Evolutionary conservation across 495 filamentous ascomycete species (phyloP).

Genomic region (Tetracladium marchalianum): DNA sequence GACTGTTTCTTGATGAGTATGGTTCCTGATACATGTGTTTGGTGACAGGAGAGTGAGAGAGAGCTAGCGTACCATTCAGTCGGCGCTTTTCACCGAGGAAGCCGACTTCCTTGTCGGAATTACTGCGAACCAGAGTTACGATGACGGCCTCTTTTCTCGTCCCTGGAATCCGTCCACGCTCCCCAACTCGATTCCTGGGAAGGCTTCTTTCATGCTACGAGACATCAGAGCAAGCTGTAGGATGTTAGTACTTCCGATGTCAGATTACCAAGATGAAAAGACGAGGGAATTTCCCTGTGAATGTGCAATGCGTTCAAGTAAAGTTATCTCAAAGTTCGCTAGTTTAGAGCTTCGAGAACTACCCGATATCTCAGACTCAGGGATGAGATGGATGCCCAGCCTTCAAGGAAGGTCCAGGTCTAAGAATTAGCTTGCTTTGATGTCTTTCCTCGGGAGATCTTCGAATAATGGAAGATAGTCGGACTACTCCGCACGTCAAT

Average conservation of each 20-base stretch:
- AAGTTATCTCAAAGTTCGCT: no score
- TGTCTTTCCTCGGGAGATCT: no score
- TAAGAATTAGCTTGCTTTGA: no score
- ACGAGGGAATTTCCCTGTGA: no score
- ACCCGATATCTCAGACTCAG: no score
- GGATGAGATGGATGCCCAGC: no score
- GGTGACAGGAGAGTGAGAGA: slow-evolving; percentile 1
- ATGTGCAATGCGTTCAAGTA: no score
- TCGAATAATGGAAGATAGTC: no score
- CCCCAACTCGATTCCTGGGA: slow-evolving; percentile 78
- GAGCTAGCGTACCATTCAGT: slow-evolving; percentile 58
- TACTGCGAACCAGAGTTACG: slow-evolving; percentile 84
- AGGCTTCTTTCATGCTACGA: slow-evolving; percentile 62
- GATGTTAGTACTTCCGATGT: neutral
- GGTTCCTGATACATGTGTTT: slow-evolving; percentile 5
- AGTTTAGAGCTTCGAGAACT: no score
- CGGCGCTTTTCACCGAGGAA: slow-evolving; percentile 90
- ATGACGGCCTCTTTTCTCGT: slow-evolving; percentile 90
- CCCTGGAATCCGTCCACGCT: slow-evolving; percentile 97
- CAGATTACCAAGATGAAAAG: no score
- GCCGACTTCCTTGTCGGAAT: slow-evolving; percentile 75
- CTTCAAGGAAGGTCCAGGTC: no score
- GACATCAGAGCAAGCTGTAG: slow-evolving; percentile 61
- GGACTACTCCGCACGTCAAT: no score
- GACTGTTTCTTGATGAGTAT: slow-evolving; percentile 37